phyloP scores from a whole-genome alignment of 2,329 filamentous ascomycete genomes.

The Fonsecaea multimorphosa region DNA sequence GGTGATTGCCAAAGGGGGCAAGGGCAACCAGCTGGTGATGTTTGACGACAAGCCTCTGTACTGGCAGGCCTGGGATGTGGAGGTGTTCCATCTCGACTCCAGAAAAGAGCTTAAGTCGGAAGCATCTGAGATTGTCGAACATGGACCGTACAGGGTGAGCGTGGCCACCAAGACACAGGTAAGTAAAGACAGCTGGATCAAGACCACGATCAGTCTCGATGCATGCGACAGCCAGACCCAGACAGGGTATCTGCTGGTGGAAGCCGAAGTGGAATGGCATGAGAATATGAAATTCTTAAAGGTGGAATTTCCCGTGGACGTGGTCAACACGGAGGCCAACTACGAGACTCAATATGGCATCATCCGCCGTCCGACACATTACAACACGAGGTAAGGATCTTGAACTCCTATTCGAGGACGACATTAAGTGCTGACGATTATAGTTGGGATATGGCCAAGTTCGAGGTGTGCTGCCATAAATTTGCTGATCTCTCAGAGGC shows the following conservation, averaged over 20 bases:
- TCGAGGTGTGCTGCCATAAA: conserved; percentile 94
- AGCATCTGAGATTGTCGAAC: conserved; percentile 73
- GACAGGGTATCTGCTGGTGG: conserved; percentile 75
- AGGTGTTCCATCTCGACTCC: conserved; percentile 92
- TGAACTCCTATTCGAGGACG: not conserved
- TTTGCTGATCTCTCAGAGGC: conserved; percentile 90
- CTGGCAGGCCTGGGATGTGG: conserved; percentile 98
- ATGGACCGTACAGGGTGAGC: conserved; percentile 76
- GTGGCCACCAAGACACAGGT: conserved; percentile 85
- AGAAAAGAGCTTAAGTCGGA: conserved; percentile 74
- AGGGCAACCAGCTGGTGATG: conserved; percentile 89
- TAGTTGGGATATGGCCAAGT: conserved; percentile 95
- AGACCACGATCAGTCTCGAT: conserved; percentile 80
- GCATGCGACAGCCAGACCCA: conserved; percentile 67
- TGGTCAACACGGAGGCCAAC: conserved; percentile 87
- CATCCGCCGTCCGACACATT: conserved; percentile 88
- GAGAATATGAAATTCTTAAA: conserved; percentile 98
- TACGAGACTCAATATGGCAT: conserved; percentile 97
- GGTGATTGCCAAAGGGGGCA: conserved; percentile 72
- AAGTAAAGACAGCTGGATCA: conserved; percentile 83
- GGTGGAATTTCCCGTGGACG: conserved; percentile 94
- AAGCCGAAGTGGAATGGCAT: conserved; percentile 91
- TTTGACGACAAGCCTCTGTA: conserved; percentile 97
- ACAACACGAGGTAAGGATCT: conserved; percentile 76
- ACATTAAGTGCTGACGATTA: conserved; percentile 25